Conservation (phyloP, 2,329 filamentous ascomycete genomes). For the Cylindrodendrum hubeiense region DNA sequence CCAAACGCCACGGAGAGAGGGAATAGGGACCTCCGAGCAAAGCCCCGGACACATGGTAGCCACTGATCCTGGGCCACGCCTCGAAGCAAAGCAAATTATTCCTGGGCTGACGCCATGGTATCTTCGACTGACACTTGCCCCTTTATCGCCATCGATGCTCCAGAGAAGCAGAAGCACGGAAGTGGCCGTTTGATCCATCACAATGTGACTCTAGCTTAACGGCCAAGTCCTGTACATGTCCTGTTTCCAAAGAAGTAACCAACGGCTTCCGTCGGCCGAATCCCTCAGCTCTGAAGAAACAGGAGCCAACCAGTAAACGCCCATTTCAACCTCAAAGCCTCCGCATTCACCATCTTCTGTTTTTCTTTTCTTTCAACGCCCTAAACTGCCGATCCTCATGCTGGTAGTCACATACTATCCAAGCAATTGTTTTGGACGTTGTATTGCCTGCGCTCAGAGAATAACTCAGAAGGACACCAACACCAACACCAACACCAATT, state of each 20-base stretch:
- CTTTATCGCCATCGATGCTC: not conserved
- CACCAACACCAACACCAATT: no score
- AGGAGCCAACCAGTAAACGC: not conserved
- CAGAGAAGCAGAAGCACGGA: not conserved
- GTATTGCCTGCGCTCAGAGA: not conserved
- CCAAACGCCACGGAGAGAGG: not conserved
- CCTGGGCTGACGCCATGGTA: not conserved
- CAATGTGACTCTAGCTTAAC: not conserved
- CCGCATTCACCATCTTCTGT: not conserved
- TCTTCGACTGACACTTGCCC: not conserved
- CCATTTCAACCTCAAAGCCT: not conserved
- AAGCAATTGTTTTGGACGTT: not conserved
- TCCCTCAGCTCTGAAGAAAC: not conserved
- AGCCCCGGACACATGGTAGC: not conserved
- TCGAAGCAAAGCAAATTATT: not conserved
- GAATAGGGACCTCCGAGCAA: not conserved
- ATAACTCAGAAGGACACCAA: not conserved
- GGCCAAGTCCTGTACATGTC: not conserved
- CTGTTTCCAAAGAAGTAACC: not conserved
- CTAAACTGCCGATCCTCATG: not conserved
- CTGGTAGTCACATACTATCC: not conserved
- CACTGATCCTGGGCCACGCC: not conserved
- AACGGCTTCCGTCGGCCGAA: not conserved
- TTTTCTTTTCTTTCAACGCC: not conserved
- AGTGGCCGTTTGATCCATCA: not conserved